Conservation (phyloP, 176 grass and related monocot genomes). For the Canna indica region DNA sequence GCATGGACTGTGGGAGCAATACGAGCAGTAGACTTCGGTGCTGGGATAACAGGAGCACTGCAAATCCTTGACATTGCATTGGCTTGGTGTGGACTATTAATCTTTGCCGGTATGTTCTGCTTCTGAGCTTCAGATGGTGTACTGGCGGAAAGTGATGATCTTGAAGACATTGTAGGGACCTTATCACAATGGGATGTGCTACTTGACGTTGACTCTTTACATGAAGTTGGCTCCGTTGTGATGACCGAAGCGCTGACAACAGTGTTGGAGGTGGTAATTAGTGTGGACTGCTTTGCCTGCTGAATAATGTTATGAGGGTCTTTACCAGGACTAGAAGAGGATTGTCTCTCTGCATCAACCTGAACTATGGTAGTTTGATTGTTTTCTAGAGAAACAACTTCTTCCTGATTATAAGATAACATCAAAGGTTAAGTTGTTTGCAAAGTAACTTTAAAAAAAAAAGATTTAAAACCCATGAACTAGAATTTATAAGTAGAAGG, state of each 20-base stretch:
- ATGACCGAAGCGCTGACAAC: slow-evolving; percentile 11
- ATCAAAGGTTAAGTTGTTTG: neutral
- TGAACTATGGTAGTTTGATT: slow-evolving; percentile 42
- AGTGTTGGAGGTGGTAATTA: slow-evolving; percentile 20
- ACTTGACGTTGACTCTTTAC: slow-evolving; percentile 27
- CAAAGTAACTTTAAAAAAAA: neutral
- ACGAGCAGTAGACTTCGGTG: slow-evolving; percentile 41
- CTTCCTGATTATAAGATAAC: slow-evolving; percentile 52
- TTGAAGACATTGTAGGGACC: slow-evolving; percentile 24
- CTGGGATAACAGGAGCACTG: slow-evolving; percentile 48
- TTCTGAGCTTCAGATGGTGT: slow-evolving; percentile 33
- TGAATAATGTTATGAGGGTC: slow-evolving; percentile 31
- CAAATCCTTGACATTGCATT: slow-evolving; percentile 46
- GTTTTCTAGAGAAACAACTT: slow-evolving; percentile 30
- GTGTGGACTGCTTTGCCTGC: slow-evolving; percentile 45
- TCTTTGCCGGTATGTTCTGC: slow-evolving; percentile 21
- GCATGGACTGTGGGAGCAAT: slow-evolving; percentile 27
- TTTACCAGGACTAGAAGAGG: slow-evolving; percentile 46
- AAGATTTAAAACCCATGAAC: too few relatives aligned
- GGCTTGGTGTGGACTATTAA: slow-evolving; percentile 19
- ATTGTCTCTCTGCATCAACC: slow-evolving; percentile 34
- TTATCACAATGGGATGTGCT: slow-evolving; percentile 28
- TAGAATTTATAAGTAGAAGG: neutral
- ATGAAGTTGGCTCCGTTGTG: slow-evolving; percentile 15
- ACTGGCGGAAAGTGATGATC: slow-evolving; percentile 19